Evolutionary conservation across 2,329 filamentous ascomycete species (phyloP), one percentile per base, ranked within the genome.

Genomic region (Beauveria scarabaeidicola): DNA sequence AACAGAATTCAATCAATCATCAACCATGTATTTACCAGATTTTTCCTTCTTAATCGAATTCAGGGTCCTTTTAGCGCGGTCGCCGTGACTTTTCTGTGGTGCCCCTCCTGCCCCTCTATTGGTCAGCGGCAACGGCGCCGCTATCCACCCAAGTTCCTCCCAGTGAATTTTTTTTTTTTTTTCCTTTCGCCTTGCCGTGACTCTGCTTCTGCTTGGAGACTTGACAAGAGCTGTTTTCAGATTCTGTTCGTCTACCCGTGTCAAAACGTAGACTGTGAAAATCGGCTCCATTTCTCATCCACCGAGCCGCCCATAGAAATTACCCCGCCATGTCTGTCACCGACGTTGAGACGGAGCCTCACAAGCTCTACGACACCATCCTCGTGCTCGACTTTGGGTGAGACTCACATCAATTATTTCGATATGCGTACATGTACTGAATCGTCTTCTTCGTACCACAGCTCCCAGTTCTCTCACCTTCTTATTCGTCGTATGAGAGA

Each of bases 401-500:
- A 56, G 59, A 61, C 52, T 19, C 56, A 54, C 52, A 52, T 47
- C 21, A 4, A 27, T 6, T 9, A 5, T 3, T 17, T 23, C 21
- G 10, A 51, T 8, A 21, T 15, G 11, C 38, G 48, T 29, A 15
- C 15, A 52, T 19, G 17, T 52, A 38, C 47, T 52, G 46, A 52
- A 44, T n/a, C 1, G 6, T 44, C 5, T 19, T 41, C 5, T 57
- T 17, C n/a, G 15, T 15, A 9, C n/a, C n/a, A 58, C 19, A 52
- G 27, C 47, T 60, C 82, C 25, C 87, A 90, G 74, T 88, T 86
- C 68, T 86, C 84, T 44, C 88, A 91, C 72, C 78, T 92, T 43
- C 91, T 92, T 69, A 85, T 85, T 10, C 81, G 90, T 58, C 84
- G 90, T 38, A 81, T 95, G 29, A 83, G 91, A 66, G 84, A 88